These are phyloP conservation scores for Clarkia xantiana DNA, from an alignment of 345 rosid genomes.

Conservation along the genomic window DNA sequence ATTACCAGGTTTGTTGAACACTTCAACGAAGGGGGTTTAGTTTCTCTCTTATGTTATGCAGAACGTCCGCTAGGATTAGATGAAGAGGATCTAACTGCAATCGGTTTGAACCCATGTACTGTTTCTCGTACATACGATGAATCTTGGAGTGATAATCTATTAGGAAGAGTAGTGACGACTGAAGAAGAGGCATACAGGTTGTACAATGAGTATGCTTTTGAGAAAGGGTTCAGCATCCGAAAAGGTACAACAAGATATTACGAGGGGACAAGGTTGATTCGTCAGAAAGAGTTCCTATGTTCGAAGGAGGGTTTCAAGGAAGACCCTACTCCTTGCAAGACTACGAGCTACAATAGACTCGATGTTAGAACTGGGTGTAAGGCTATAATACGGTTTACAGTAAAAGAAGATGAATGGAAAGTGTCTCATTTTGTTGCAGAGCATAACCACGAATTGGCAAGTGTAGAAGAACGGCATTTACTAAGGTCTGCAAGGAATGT, in stretches of 20 bases:
- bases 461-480: constrained; percentile 5
- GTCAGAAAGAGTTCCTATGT: constrained; percentile 10
- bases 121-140: constrained; percentile 4
- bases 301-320: constrained; percentile 10
- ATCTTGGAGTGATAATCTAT: constrained; percentile 3
- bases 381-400: constrained; percentile 6
- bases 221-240: constrained; percentile 14
- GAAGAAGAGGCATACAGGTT: constrained; percentile 13
- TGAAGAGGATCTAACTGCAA: constrained; percentile 1
- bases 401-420: constrained; percentile 7
- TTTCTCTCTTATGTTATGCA: not conserved
- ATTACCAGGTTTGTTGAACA: no score
- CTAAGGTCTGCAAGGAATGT: constrained; percentile 8
- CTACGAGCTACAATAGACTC: constrained; percentile 5
- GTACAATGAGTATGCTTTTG: constrained; percentile 8
- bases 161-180: constrained; percentile 2
- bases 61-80: constrained; percentile 3
- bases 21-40: no score
- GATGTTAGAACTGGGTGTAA: constrained; percentile 13
- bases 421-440: constrained; percentile 7
- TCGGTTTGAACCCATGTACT: constrained; percentile 2
- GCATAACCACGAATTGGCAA: constrained; percentile 10
- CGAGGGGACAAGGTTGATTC: not conserved
- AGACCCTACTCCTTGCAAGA: not conserved
- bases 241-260: constrained; percentile 6